Conservation (phyloP, 148 eudicot species). For the Salicornia ramosissima region DNA sequence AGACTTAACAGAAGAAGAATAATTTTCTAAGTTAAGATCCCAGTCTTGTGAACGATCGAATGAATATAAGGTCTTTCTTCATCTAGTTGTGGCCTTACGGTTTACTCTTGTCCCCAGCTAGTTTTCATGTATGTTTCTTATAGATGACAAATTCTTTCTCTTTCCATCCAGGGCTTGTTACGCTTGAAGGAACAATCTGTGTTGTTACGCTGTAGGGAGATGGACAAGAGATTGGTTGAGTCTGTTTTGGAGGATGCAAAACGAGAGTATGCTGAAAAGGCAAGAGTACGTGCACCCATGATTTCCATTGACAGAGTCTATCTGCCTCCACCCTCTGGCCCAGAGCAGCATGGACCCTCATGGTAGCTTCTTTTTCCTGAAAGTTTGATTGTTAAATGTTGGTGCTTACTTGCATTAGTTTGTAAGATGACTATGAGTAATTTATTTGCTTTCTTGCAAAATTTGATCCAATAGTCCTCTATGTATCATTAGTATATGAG, state of each 20-base stretch:
- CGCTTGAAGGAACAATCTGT: conserved; percentile 59
- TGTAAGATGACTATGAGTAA: background rate
- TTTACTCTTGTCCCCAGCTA: background rate
- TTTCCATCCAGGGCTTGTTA: conserved; percentile 40
- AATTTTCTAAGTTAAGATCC: too few relatives aligned
- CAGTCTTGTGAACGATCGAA: too few relatives aligned
- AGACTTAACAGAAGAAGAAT: too few relatives aligned
- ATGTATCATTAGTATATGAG: too few relatives aligned
- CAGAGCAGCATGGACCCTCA: conserved; percentile 33
- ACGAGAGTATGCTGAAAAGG: conserved; percentile 52
- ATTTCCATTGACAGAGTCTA: conserved; percentile 42
- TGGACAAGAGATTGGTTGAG: conserved; percentile 43
- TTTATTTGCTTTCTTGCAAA: background rate
- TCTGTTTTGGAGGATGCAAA: conserved; percentile 50
- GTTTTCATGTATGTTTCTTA: too few relatives aligned
- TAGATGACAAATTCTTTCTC: background rate
- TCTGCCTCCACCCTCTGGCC: conserved; percentile 54
- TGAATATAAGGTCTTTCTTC: background rate
- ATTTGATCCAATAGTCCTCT: too few relatives aligned
- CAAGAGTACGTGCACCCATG: conserved; percentile 33
- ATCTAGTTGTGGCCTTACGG: background rate
- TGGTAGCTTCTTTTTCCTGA: conserved; percentile 32
- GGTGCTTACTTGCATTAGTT: background rate
- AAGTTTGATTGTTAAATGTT: background rate
- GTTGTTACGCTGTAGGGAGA: conserved; percentile 63